phyloP scores from a whole-genome alignment of 192 early-diverging fungal genomes.

The Backusella circina region DNA sequence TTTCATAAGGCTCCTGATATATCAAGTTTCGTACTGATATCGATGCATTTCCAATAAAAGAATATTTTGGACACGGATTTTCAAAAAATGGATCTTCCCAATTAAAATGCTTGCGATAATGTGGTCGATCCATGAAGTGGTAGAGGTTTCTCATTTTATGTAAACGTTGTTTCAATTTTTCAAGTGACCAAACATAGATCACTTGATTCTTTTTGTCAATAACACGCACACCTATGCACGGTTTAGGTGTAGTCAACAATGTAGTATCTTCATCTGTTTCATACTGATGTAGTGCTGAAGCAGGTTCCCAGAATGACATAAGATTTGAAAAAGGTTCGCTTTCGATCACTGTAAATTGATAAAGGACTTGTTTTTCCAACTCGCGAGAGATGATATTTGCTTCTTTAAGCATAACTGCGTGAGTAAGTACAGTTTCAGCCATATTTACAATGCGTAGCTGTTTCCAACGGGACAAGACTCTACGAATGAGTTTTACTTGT shows the following conservation, averaged over 20 bases:
- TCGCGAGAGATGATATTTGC: slow-evolving; percentile 89
- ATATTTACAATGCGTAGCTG: slow-evolving; percentile 53
- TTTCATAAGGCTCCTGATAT: slow-evolving; percentile 40
- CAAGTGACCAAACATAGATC: slow-evolving; percentile 45
- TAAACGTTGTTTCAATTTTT: slow-evolving; percentile 33
- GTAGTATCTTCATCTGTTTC: slow-evolving; percentile 45
- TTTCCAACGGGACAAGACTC: slow-evolving; percentile 44
- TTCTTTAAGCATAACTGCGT: slow-evolving; percentile 77
- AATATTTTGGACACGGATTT: slow-evolving; percentile 47
- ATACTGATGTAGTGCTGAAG: slow-evolving; percentile 45
- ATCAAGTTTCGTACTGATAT: slow-evolving; percentile 39
- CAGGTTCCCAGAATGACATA: slow-evolving; percentile 48
- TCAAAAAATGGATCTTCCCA: slow-evolving; percentile 64
- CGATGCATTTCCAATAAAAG: slow-evolving; percentile 50
- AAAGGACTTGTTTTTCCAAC: slow-evolving; percentile 72
- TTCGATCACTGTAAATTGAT: slow-evolving; percentile 78
- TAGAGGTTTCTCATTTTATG: slow-evolving; percentile 50
- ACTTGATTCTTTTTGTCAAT: slow-evolving; percentile 52
- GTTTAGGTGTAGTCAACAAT: slow-evolving; percentile 37
- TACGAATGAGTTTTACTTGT: slow-evolving; percentile 38
- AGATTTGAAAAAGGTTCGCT: slow-evolving; percentile 48
- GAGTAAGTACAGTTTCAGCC: slow-evolving; percentile 63
- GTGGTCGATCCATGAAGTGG: slow-evolving; percentile 52
- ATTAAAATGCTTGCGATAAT: slow-evolving; percentile 55
- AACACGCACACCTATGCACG: slow-evolving; percentile 52